Percentiles rank a stretch among this genome's conserved stretches.
Evolutionary conservation across 108 stramenopile genomes (phyloP).

Genomic region (Skeletonema marinoi): DNA sequence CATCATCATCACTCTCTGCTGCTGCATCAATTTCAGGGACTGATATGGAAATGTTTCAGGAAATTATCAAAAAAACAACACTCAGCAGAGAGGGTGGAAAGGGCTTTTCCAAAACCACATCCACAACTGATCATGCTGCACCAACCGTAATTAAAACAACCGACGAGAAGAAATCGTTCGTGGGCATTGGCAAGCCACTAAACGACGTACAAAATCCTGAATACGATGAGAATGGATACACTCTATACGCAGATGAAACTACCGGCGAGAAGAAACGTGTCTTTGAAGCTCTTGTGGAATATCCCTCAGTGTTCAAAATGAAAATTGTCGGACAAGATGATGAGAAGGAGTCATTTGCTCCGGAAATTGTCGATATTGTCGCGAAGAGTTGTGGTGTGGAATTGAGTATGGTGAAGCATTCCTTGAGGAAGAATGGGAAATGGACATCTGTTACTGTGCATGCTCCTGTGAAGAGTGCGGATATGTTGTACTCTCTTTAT

Average conservation of each 20-base stretch:
- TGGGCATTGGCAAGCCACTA: conserved; percentile 70
- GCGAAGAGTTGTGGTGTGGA: conserved; percentile 78
- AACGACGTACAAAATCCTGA: conserved; percentile 84
- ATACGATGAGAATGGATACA: conserved; percentile 88
- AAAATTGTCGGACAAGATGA: conserved; percentile 82
- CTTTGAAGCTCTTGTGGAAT: conserved; percentile 90
- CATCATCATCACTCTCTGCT: conserved; percentile 6
- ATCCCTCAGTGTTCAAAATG: conserved; percentile 84
- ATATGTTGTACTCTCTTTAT: conserved; percentile 86
- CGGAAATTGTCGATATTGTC: conserved; percentile 77
- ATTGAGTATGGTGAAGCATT: conserved; percentile 36
- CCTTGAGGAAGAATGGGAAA: conserved; percentile 71
- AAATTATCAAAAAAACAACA: conserved; percentile 35
- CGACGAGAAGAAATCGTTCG: conserved; percentile 56
- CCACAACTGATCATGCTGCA: conserved; percentile 32
- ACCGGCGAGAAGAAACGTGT: conserved; percentile 89
- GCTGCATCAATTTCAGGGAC: not conserved
- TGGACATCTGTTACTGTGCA: conserved; percentile 87
- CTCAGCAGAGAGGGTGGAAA: conserved; percentile 18
- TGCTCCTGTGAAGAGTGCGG: conserved; percentile 79
- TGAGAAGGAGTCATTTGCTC: conserved; percentile 75
- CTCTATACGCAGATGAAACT: conserved; percentile 82
- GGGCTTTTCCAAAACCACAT: conserved; percentile 28
- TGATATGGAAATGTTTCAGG: conserved; percentile 39
- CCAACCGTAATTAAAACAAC: conserved; percentile 39